Conservation (phyloP, 345 rosid species). For the Pistacia vera region DNA sequence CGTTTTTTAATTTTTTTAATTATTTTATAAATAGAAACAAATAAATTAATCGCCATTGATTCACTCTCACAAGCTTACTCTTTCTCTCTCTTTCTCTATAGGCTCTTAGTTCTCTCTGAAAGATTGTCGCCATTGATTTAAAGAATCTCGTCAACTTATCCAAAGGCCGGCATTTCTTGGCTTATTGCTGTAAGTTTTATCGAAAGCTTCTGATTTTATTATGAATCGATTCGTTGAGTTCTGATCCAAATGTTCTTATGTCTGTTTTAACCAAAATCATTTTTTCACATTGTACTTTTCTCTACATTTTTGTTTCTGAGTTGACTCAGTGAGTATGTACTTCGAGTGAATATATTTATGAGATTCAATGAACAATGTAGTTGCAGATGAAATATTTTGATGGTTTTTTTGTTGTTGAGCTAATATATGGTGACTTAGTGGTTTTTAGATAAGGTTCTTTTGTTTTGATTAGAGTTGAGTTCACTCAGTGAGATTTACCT, state of each 20-base stretch:
- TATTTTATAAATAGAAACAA: constrained; percentile 3
- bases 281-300: background rate
- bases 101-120: constrained; percentile 11
- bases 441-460: constrained; percentile 4
- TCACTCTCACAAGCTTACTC: background rate
- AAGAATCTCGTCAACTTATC: constrained; percentile 7
- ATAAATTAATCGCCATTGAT: constrained; percentile 16
- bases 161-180: constrained; percentile 27
- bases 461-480: constrained; percentile 32
- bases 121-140: constrained; percentile 27
- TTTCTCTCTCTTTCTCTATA: background rate
- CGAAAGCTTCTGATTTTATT: too few species aligned
- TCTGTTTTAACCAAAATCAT: background rate
- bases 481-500: constrained; percentile 24
- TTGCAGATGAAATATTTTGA: background rate
- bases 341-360: background rate
- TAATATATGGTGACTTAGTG: constrained; percentile 9
- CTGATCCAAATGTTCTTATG: background rate
- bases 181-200: constrained; percentile 1
- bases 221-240: background rate
- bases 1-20: constrained; percentile 1
- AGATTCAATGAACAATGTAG: constrained; percentile 13
- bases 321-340: constrained; percentile 11
- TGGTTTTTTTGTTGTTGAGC: background rate
- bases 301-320: background rate